phyloP scores from a whole-genome alignment of 768 basidiomycete species.

The Tulasnella sp. region DNA sequence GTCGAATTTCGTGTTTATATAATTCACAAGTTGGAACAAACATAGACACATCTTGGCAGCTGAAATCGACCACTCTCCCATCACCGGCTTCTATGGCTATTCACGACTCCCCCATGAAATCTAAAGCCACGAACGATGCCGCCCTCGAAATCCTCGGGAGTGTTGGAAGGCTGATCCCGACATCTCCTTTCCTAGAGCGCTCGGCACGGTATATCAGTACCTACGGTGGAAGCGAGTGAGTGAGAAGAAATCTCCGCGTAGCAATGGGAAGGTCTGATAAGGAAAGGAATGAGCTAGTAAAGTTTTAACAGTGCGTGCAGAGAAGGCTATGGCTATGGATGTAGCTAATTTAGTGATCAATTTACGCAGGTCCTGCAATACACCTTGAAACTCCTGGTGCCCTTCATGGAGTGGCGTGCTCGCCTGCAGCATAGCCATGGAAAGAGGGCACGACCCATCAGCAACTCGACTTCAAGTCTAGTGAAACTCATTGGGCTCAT shows the following conservation, averaged over 20 bases:
- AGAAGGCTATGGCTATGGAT: neutral
- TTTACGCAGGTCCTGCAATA: constrained; percentile 56
- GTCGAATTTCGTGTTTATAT: neutral
- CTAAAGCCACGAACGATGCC: neutral
- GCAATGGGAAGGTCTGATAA: too few species aligned
- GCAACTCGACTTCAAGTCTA: constrained; percentile 33
- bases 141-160: constrained; percentile 50
- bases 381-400: constrained; percentile 54
- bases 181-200: constrained; percentile 58
- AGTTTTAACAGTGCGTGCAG: neutral
- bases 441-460: constrained; percentile 29
- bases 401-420: constrained; percentile 54
- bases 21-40: neutral
- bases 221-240: constrained; percentile 82
- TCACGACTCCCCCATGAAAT: neutral
- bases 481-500: constrained; percentile 45
- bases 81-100: too few species aligned
- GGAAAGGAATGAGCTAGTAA: neutral
- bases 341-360: neutral
- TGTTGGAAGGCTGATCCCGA: constrained; percentile 31
- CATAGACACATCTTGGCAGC: neutral
- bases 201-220: constrained; percentile 65
- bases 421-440: constrained; percentile 57
- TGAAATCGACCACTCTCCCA: neutral
- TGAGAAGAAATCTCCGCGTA: constrained; percentile 19